These are phyloP conservation scores for Penicillium vulpinum DNA, from an alignment of 2,329 filamentous ascomycete species.

Conservation along the genomic window DNA sequence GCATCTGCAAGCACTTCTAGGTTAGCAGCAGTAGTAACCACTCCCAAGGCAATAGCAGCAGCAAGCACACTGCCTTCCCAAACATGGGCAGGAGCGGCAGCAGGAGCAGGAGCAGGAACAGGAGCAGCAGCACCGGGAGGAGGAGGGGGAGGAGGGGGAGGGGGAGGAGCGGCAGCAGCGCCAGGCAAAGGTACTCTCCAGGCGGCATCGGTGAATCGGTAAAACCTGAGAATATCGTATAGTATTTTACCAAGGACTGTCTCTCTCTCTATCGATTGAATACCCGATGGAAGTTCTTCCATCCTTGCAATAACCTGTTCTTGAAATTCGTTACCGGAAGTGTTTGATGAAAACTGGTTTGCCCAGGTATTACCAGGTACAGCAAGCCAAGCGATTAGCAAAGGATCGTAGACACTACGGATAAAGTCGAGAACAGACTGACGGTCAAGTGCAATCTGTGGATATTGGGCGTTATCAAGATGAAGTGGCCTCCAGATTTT, in stretches of 20 bases:
- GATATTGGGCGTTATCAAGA: neutral
- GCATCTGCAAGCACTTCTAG: neutral
- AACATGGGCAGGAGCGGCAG: neutral
- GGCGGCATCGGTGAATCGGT: neutral
- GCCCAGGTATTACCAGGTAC: neutral
- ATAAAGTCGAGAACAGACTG: neutral
- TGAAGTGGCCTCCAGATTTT: neutral
- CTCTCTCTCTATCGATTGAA: neutral
- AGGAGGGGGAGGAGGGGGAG: neutral
- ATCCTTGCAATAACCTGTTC: neutral
- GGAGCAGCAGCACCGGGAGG: neutral
- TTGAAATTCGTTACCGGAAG: neutral
- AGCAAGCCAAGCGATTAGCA: neutral
- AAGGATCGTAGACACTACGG: slow-evolving; percentile 1
- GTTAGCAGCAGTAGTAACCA: neutral
- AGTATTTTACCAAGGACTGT: neutral
- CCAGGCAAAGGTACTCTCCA: neutral
- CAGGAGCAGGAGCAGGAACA: no score
- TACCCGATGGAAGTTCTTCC: neutral
- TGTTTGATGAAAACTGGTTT: neutral
- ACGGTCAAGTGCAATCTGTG: neutral
- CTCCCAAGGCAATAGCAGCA: neutral
- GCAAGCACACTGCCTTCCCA: neutral
- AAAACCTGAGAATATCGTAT: neutral
- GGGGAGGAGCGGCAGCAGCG: neutral